These are phyloP conservation scores for Yamadazyma dushanensis DNA, from an alignment of 1,139 yeast species.

Conservation along the genomic window DNA sequence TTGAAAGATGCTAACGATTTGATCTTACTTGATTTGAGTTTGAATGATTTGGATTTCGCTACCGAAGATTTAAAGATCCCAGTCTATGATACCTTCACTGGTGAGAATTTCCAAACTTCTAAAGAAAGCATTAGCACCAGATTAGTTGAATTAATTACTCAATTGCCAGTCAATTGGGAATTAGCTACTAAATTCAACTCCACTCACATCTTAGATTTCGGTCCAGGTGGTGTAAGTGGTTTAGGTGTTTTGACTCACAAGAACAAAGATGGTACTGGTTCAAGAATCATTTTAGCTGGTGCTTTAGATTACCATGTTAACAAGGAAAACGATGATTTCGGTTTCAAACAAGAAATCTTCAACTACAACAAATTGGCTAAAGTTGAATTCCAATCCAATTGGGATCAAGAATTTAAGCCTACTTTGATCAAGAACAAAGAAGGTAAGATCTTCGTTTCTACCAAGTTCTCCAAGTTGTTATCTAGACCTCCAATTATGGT, in stretches of 20 bases:
- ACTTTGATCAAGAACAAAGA: conserved; percentile 68
- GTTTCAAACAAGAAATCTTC: conserved; percentile 93
- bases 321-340: conserved; percentile 73
- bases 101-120: conserved; percentile 66
- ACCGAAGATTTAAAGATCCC: conserved; percentile 70
- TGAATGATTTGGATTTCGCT: conserved; percentile 54
- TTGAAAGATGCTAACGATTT: conserved; percentile 68
- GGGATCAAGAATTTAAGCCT: conserved; percentile 90
- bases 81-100: conserved; percentile 87
- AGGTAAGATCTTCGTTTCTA: conserved; percentile 83
- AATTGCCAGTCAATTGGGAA: conserved; percentile 95
- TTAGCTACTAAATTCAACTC: conserved; percentile 74
- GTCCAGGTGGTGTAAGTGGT: conserved; percentile 99
- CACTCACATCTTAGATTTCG: conserved; percentile 92
- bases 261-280: conserved; percentile 98
- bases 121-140: conserved; percentile 49
- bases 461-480: conserved; percentile 87
- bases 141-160: conserved; percentile 80
- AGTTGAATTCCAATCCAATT: conserved; percentile 82
- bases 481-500: conserved; percentile 97
- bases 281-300: conserved; percentile 91
- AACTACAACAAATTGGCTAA: conserved; percentile 57
- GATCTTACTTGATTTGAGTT: conserved; percentile 63
- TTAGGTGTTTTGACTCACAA: conserved; percentile 94
- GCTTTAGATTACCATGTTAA: conserved; percentile 58